These are phyloP conservation scores for Xylariaceae sp. DNA, from an alignment of 2,329 filamentous ascomycete species.

Conservation along the genomic window DNA sequence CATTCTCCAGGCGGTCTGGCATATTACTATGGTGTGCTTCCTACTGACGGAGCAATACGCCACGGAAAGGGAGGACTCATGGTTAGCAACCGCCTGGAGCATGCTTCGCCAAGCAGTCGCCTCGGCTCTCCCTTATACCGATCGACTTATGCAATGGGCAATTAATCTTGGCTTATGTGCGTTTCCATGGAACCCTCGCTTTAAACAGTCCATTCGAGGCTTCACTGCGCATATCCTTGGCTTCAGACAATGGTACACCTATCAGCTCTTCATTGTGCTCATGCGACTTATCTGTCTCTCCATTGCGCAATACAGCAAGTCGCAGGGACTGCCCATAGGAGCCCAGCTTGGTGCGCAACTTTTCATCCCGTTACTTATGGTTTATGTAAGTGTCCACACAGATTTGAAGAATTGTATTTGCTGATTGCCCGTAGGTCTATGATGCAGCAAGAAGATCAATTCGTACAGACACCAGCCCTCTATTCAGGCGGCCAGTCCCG, in stretches of 20 bases:
- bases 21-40: constrained; percentile 35
- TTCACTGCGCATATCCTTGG: constrained; percentile 58
- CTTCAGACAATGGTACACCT: constrained; percentile 61
- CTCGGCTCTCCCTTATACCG: constrained; percentile 38
- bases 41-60: constrained; percentile 20
- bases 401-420: background rate
- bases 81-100: constrained; percentile 15
- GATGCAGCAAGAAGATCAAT: constrained; percentile 42
- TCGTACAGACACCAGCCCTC: constrained; percentile 53
- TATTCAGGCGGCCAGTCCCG: constrained; percentile 40
- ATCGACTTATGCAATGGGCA: constrained; percentile 43
- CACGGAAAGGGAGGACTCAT: constrained; percentile 10
- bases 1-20: constrained; percentile 41
- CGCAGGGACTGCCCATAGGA: constrained; percentile 35
- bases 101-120: constrained; percentile 14
- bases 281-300: constrained; percentile 50
- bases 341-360: constrained; percentile 51
- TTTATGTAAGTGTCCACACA: constrained; percentile 44
- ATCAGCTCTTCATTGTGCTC: constrained; percentile 57
- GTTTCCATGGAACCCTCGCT: constrained; percentile 66
- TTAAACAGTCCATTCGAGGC: constrained; percentile 56
- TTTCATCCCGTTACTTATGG: constrained; percentile 49
- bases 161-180: constrained; percentile 48
- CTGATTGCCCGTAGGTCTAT: constrained; percentile 41
- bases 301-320: constrained; percentile 38